Evolutionary conservation across 2,329 filamentous ascomycete genomes (phyloP), one percentile per base, ranked within the genome.

Genomic region (Aphanocladium album): DNA sequence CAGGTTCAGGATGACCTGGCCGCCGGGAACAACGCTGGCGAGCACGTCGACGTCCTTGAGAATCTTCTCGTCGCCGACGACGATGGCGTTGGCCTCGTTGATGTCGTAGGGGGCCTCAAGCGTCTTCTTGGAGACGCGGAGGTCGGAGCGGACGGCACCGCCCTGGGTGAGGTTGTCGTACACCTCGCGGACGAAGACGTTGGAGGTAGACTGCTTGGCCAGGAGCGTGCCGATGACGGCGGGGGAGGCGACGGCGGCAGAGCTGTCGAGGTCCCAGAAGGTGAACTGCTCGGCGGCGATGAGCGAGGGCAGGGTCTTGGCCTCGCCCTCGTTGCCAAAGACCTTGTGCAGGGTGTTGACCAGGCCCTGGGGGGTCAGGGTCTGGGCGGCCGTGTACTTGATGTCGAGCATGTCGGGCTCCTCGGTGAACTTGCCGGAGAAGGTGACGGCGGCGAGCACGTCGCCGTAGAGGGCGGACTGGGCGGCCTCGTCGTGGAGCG

Each of bases 241-340:
- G 12, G 91, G 88, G 1, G 91, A 87, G 62, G 80, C 79, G 56
- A 82, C 80, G 56, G 88, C 83, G 1, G 80, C 76, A 30, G 92
- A 92, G 72, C 87, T 83, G 70, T 96, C 93, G 45, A 90, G 73
- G 67, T 97, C 90, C 92, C 93, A 98, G 83, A 99, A 97, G 14
- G 88, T 88, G 78, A 95, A 98, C 75, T 98, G 90, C 73, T 90
- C 83, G 21, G 87, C 85, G 65, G 85, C 79, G 59, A 87, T 74
- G 51, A 80, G 72, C n/a, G 64, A 79, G 61, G 67, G 73, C 63
- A 71, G 71, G 60, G 73, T 68, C 60, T 76, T 76, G 25, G 74
- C 71, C 53, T 77, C 74, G 57, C 76, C 83, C 67, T 89, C 89
- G 67, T 85, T 83, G 70, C 73, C 75, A 61, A 78, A 74, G 64